Evolutionary conservation across 176 grass and related monocot species (phyloP), one percentile per base, ranked within the genome.

Genomic region (Aegilops bicornis): DNA sequence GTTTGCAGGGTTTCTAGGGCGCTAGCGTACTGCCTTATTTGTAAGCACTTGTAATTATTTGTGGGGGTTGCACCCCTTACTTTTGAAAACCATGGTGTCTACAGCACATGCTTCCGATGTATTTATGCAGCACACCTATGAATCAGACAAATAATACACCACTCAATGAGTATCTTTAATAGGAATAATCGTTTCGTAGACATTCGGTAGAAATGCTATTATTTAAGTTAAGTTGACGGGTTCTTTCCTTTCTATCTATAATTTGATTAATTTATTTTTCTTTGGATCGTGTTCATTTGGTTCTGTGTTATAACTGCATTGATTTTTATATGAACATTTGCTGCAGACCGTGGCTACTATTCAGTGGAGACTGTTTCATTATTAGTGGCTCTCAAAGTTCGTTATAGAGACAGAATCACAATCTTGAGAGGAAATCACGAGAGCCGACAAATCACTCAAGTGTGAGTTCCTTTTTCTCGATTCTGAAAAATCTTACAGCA

Each of bases 381-480:
- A 52, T 69, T 90, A 84, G 94, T 97, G 79, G 86, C 92, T 84
- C 69, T 94, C 56, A 94, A 88, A 90, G 92, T 94, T 43, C 89
- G 92, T 32, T 90, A 89, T 78, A 92, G 91, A 87, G 89, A 94
- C 82, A 88, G 87, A 88, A 97, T 97, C 81, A 87, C 94, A 72
- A 95, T 95, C 79, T 78, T 95, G 84, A 90, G 85, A 86, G 91
- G 94, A 83, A 96, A 93, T 68, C 91, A 96, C 56, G 92, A 94
- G 79, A 94, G 89, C 85, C 88, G 92, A 85, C 87, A 94, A 89
- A 97, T 94, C 76, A 94, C 89, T 64, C 94, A 97, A 97, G 87
- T 97, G 89, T 94, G 86, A 91, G 92, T 83, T 85, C 65, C 47
- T 82, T 59, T 88, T 76, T 50, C 43, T 84, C 14, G 25, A 77